Evolutionary conservation across 2,329 filamentous ascomycete genomes (phyloP).

Genomic region (Calonectria fujianensis): DNA sequence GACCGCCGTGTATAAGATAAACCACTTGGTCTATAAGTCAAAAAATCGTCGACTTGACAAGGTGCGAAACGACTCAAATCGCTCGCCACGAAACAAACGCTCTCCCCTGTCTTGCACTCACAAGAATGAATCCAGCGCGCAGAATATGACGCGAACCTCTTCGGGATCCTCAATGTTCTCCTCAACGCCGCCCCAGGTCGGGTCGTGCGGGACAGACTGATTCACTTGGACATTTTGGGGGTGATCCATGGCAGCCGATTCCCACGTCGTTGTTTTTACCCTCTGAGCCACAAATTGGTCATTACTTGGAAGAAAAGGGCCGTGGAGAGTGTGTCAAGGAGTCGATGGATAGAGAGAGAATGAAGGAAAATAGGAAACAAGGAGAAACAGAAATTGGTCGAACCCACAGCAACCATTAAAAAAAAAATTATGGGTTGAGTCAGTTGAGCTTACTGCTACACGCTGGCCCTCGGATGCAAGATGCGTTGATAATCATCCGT

Average conservation of each 20-base stretch:
- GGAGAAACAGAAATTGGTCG: conserved; percentile 9
- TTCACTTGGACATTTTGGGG: conserved; percentile 48
- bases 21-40: conserved; percentile 27
- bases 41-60: conserved; percentile 1
- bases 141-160: conserved; percentile 86
- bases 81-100: conserved; percentile 30
- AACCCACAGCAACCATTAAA: conserved; percentile 28
- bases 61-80: conserved; percentile 35
- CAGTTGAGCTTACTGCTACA: conserved; percentile 36
- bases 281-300: conserved; percentile 36
- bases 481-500: conserved; percentile 40
- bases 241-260: conserved; percentile 44
- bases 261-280: conserved; percentile 32
- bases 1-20: neutral
- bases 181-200: conserved; percentile 77
- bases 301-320: conserved; percentile 33
- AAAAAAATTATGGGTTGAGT: conserved; percentile 31
- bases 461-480: conserved; percentile 32
- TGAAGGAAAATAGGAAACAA: conserved; percentile 4
- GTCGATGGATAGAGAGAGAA: neutral
- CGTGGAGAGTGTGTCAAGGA: neutral
- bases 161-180: conserved; percentile 84
- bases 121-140: conserved; percentile 89
- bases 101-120: conserved; percentile 46
- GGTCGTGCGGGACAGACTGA: conserved; percentile 58